Evolutionary conservation across 805 yeast genomes (phyloP).

Genomic region (Saturnispora ahearnii): DNA sequence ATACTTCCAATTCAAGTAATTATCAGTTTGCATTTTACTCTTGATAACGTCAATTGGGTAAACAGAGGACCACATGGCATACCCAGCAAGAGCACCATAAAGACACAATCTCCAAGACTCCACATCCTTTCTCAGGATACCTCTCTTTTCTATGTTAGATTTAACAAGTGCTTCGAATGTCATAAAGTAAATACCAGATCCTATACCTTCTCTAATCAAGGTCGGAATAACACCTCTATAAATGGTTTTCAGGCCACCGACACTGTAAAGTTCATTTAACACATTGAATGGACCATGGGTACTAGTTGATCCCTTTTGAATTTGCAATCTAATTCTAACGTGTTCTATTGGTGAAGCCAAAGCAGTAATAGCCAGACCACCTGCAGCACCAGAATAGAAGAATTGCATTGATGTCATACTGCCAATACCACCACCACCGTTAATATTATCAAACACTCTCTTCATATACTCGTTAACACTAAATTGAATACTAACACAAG

Average conservation of each 20-base stretch:
- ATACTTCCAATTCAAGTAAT: constrained; percentile 49
- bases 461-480: constrained; percentile 94
- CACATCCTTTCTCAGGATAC: constrained; percentile 54
- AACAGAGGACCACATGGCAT: constrained; percentile 73
- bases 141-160: constrained; percentile 42
- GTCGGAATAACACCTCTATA: constrained; percentile 83
- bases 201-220: constrained; percentile 73
- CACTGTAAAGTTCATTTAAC: constrained; percentile 44
- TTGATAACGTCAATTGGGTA: constrained; percentile 91
- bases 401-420: constrained; percentile 52
- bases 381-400: constrained; percentile 79
- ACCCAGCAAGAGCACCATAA: constrained; percentile 89
- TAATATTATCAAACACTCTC: constrained; percentile 47
- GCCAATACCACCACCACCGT: constrained; percentile 35
- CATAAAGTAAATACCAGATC: constrained; percentile 81
- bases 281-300: constrained; percentile 71
- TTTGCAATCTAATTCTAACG: constrained; percentile 86
- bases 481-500: constrained; percentile 93
- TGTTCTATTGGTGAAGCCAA: constrained; percentile 94
- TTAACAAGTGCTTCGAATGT: constrained; percentile 85
- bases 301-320: constrained; percentile 46
- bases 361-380: constrained; percentile 84
- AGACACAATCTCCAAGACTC: constrained; percentile 82
- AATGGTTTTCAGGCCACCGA: constrained; percentile 43
- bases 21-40: constrained; percentile 77